phyloP scores from a whole-genome alignment of 75 land plant species.

The Azolla pinnata region DNA sequence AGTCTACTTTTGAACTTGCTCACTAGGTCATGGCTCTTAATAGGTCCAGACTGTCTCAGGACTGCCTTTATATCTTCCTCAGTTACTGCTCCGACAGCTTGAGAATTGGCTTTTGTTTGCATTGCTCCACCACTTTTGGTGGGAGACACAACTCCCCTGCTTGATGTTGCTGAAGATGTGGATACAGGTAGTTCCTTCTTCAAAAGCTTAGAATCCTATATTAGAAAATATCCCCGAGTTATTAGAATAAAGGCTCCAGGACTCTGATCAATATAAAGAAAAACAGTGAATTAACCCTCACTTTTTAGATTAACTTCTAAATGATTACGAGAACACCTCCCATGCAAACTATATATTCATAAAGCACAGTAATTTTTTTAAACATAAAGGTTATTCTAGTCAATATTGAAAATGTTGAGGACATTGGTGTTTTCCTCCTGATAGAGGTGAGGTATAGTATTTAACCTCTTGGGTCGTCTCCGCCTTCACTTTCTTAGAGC shows the following conservation, averaged over 20 bases:
- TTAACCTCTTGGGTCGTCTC: constrained; percentile 26
- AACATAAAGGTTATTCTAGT: neutral
- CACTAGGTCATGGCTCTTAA: constrained; percentile 87
- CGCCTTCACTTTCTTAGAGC: constrained; percentile 61
- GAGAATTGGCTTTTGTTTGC: constrained; percentile 12
- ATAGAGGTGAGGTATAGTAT: neutral
- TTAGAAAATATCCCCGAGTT: no score
- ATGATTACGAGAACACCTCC: no score
- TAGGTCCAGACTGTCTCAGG: constrained; percentile 43
- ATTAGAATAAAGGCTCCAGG: no score
- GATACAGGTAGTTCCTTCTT: constrained; percentile 20
- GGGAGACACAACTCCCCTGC: no score
- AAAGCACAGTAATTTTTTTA: neutral
- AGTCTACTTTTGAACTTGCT: constrained; percentile 68
- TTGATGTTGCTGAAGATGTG: constrained; percentile 30
- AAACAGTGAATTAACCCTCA: no score
- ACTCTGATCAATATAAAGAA: no score
- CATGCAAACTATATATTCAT: no score
- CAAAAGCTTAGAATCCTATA: no score
- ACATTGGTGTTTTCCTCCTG: no score
- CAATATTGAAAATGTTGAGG: neutral
- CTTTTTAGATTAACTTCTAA: no score
- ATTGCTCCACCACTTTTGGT: constrained; percentile 15
- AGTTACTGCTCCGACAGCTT: constrained; percentile 51
- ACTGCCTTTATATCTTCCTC: constrained; percentile 87